Conservation (phyloP, 345 rosid species). For the Litchi chinensis region DNA sequence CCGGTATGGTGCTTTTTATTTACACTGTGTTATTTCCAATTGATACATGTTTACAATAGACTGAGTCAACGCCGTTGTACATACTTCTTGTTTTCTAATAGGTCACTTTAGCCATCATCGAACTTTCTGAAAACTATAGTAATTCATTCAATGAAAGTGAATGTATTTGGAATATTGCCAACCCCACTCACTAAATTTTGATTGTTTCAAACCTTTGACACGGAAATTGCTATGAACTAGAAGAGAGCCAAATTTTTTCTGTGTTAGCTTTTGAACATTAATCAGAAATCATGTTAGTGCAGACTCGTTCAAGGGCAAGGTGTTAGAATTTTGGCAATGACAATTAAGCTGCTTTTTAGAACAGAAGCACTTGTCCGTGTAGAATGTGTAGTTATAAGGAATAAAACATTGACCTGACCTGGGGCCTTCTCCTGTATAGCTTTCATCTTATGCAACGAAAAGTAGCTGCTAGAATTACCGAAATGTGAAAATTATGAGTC, state of each 20-base stretch:
- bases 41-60: not conserved
- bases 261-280: not conserved
- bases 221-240: not conserved
- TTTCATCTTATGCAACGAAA: not conserved
- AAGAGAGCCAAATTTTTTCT: not conserved
- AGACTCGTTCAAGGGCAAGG: not conserved
- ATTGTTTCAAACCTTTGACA: constrained; percentile 2
- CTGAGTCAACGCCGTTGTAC: not conserved
- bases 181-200: constrained; percentile 19
- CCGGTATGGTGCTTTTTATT: not conserved
- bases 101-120: not conserved
- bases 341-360: not conserved
- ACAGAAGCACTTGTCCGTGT: not conserved
- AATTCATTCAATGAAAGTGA: not conserved
- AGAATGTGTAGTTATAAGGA: not conserved
- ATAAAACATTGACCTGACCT: not conserved
- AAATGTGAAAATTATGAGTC: not conserved
- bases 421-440: not conserved
- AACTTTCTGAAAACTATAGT: not conserved
- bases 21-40: not conserved
- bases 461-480: not conserved
- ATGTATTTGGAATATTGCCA: constrained; percentile 18
- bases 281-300: not conserved
- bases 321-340: not conserved
- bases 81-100: not conserved